A percentile compares a stretch with the other conserved stretches of the same genome.
Conservation (phyloP, 1,284 basidiomycete genomes). For the Rhodotorula sp. region DNA sequence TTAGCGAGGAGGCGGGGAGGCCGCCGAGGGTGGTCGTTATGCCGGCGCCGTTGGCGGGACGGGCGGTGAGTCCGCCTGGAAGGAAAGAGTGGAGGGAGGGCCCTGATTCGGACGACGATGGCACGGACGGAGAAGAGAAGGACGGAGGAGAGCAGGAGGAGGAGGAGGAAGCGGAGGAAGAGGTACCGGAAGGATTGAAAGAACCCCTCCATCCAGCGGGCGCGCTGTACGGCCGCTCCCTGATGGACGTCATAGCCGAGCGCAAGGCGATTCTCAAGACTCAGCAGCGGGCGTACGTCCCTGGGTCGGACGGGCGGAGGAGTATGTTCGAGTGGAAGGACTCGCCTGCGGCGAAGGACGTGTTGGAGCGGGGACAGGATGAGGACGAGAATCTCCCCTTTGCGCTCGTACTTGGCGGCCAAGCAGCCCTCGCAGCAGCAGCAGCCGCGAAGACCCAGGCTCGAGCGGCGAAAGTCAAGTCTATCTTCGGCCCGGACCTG, state of each 20-base stretch:
- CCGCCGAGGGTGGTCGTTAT: constrained; percentile 35
- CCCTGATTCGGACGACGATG: background rate
- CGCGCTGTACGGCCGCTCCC: constrained; percentile 35
- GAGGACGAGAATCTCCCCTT: constrained; percentile 13
- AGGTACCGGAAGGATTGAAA: constrained; percentile 1
- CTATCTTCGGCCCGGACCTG: constrained; percentile 38
- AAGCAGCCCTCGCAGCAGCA: background rate
- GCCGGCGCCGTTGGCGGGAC: constrained; percentile 34
- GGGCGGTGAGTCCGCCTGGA: constrained; percentile 1
- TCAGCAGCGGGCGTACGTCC: constrained; percentile 25
- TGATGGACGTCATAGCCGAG: constrained; percentile 40
- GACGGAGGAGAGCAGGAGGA: constrained; percentile 6
- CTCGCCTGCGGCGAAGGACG: background rate
- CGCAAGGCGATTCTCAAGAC: constrained; percentile 16
- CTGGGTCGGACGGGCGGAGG: constrained; percentile 31
- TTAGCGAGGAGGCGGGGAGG: constrained; percentile 26
- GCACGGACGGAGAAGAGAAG: background rate
- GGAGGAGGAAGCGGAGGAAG: constrained; percentile 8
- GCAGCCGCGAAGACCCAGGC: background rate
- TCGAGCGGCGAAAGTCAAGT: background rate
- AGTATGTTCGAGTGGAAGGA: constrained; percentile 35
- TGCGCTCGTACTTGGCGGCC: constrained; percentile 14
- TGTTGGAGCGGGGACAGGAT: background rate
- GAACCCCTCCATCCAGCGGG: constrained; percentile 26
- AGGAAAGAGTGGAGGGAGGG: background rate